Evolutionary conservation across 2,329 filamentous ascomycete genomes (phyloP).

Genomic region (Alternaria sp.): DNA sequence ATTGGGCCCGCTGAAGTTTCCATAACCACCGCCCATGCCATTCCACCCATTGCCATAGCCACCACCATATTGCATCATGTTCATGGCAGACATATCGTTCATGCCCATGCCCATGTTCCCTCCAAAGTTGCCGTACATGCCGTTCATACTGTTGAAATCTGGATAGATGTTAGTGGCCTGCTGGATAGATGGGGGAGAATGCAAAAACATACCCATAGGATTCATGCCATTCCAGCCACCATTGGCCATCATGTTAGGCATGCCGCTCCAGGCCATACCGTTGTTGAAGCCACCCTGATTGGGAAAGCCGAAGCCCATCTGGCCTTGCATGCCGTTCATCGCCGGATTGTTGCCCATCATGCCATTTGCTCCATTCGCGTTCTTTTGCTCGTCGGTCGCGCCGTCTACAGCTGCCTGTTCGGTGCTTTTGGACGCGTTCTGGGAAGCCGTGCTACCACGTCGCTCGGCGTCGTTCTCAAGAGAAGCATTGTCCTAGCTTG

Average conservation of each 20-base stretch:
- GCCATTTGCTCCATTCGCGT: constrained; percentile 25
- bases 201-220: constrained; percentile 74
- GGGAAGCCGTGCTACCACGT: constrained; percentile 27
- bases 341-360: constrained; percentile 34
- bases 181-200: constrained; percentile 17
- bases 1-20: constrained; percentile 60
- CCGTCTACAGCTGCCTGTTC: constrained; percentile 30
- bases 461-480: constrained; percentile 21
- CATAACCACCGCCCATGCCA: constrained; percentile 77
- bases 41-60: constrained; percentile 70
- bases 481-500: constrained; percentile 24
- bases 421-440: constrained; percentile 23
- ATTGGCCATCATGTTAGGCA: constrained; percentile 56
- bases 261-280: constrained; percentile 65
- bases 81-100: constrained; percentile 72
- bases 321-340: constrained; percentile 40
- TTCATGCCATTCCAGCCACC: constrained; percentile 77
- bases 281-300: constrained; percentile 59
- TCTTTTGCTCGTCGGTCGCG: constrained; percentile 27
- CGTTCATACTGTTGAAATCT: constrained; percentile 65
- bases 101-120: constrained; percentile 75
- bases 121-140: constrained; percentile 82
- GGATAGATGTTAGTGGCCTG: constrained; percentile 21
- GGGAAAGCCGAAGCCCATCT: constrained; percentile 54
- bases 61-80: constrained; percentile 75